Evolutionary conservation across 2,329 filamentous ascomycete species (phyloP), one percentile per base, ranked within the genome.

Genomic region (Clonostachys sp.): DNA sequence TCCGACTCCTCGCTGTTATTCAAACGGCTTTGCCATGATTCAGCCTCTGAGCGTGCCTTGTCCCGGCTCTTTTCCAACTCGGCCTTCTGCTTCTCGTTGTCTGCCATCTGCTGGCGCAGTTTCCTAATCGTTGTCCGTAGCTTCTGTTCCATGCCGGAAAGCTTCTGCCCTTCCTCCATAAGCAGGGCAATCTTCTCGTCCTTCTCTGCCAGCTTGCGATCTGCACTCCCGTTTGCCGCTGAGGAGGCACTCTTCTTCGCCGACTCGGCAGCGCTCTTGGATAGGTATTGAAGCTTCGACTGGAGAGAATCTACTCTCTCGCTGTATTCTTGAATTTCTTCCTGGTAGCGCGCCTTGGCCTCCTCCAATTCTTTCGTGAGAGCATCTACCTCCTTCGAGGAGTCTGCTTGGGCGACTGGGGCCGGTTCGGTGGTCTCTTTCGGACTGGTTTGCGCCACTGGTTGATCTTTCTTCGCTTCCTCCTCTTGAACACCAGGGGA

Each of bases 271-370:
- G 88, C 85, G 59, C 91, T 87, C 51, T 86, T 86, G 3, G 91
- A 85, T 12, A 99, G 72, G 59, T 95, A 96, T 55, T 91, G 86
- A 30, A 99, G 71, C 61, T 99, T 97, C 7, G 90, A 83, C 63
- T 97, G 89, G 2, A 99, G 71, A 5, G 91, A 87, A 70, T 99
- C 94, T 47, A 96, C 94, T 35, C 87, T 84, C 66, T 99, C 94
- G 7, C 92, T 78, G 52, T 96, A 89, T 44, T 78, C 79, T 57
- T 94, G 84, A 39, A 91, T 78, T 62, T 97, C 94, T 56, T 94
- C 89, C 49, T 92, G 86, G 54, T 89, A 81, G 51, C 50, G 53
- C 7, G 49, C 43, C 41, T 57, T 62, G 34, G 55, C 46, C n/a
- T 57, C 55, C 13, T 59, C 57, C 17, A 60, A 17, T 13, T 60